phyloP scores from a whole-genome alignment of 495 filamentous ascomycete species.

The Aspergillus nanangensis region DNA sequence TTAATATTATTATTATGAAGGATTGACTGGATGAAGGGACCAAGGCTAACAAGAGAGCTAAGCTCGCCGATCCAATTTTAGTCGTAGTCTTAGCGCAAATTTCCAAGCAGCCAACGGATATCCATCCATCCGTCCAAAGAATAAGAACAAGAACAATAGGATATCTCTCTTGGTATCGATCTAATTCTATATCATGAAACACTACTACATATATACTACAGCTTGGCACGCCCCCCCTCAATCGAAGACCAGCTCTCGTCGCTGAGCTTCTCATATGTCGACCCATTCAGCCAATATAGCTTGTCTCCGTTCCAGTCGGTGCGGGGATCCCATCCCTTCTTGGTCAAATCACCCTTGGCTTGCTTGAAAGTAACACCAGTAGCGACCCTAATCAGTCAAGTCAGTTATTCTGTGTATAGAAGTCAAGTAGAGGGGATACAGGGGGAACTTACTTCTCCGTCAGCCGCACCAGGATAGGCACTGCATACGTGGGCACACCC shows the following conservation, averaged over 20 bases:
- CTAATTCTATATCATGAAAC: too few relatives aligned
- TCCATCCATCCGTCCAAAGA: too few relatives aligned
- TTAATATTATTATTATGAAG: too few relatives aligned
- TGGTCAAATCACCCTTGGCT: constrained; percentile 42
- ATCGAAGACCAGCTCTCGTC: constrained; percentile 38
- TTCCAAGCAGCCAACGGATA: too few relatives aligned
- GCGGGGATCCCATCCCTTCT: constrained; percentile 42
- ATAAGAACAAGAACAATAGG: too few relatives aligned
- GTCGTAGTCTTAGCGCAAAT: too few relatives aligned
- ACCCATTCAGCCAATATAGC: constrained; percentile 46
- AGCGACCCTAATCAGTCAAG: constrained; percentile 31
- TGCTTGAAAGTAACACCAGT: constrained; percentile 51
- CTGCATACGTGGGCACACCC: constrained; percentile 46
- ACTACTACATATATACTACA: constrained; percentile 21
- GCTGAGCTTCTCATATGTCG: constrained; percentile 35
- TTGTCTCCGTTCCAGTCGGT: constrained; percentile 33
- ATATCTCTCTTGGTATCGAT: too few relatives aligned
- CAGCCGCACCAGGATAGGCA: constrained; percentile 46
- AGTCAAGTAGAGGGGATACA: background rate
- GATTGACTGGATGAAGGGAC: too few relatives aligned
- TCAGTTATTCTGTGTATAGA: background rate
- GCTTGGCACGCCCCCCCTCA: constrained; percentile 41
- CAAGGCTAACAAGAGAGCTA: too few relatives aligned
- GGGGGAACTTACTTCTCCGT: constrained; percentile 39
- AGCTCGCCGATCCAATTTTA: too few relatives aligned